Conservation (phyloP, 352 stramenopile species). For the Phytopythium sindhum region DNA sequence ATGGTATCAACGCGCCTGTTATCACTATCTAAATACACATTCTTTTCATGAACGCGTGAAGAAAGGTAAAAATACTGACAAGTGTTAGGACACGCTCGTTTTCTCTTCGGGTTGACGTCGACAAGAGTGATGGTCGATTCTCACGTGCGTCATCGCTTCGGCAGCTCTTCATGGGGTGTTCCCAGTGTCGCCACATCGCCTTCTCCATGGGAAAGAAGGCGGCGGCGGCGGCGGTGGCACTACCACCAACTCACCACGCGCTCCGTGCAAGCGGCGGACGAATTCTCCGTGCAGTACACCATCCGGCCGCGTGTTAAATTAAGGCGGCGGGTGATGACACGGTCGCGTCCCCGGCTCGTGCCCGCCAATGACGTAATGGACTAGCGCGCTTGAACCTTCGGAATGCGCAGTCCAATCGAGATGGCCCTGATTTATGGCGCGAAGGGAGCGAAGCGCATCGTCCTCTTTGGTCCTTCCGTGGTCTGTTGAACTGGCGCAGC, state of each 20-base stretch:
- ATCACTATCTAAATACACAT: background rate
- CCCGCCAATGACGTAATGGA: constrained; percentile 4
- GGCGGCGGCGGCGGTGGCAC: background rate
- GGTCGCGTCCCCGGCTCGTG: background rate
- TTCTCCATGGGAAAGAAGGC: background rate
- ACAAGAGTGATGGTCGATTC: constrained; percentile 5
- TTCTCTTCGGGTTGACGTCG: background rate
- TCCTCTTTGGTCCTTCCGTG: background rate
- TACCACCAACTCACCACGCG: background rate
- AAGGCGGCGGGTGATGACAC: background rate
- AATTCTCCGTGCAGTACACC: no score
- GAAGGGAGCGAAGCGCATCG: no score
- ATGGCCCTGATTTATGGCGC: background rate
- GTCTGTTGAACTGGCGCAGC: background rate
- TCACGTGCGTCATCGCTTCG: constrained; percentile 2
- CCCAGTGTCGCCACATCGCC: background rate
- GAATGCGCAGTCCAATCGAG: background rate
- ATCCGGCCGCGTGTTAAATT: background rate
- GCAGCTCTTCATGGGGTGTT: background rate
- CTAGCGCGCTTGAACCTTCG: constrained; percentile 4
- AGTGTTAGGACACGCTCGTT: background rate
- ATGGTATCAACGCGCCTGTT: background rate
- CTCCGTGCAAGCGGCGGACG: background rate
- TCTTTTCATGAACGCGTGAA: background rate
- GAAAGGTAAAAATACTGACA: background rate